Evolutionary conservation across 164 flowering plant species (phyloP), one percentile per base, ranked within the genome.

Genomic region (Protea cynaroides): DNA sequence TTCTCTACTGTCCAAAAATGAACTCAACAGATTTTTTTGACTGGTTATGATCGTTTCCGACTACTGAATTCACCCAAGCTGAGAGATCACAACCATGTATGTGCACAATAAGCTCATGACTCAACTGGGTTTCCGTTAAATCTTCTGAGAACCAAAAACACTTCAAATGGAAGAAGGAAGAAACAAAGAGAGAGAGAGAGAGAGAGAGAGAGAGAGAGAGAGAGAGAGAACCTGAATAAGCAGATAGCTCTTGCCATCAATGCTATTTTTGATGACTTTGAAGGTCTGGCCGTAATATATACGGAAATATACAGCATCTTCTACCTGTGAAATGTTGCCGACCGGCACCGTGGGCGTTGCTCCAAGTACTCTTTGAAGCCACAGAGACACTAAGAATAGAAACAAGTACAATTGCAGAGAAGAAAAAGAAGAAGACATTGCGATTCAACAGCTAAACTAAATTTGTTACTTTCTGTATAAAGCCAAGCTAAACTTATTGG

Each of bases 231-330:
- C 98, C 97, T 86, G 99, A 47, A 89, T 79, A 64, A 94, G 99
- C 74, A 94, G 95, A 63, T 94, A 94, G 75, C 91, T 94, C 69
- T 83, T 79, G 71, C 90, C 89, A 69, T 91, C 96, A 38, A 88
- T 58, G 52, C 74, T 78, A 76, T 91, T 89, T 76, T 91, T 94
- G 69, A 94, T 88, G 76, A 94, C 99, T 75, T 91, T 94, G 82
- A 94, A 94, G 73, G 84, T 72, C 81, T 86, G 93, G 1, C 99
- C 99, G 71, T 91, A 91, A 54, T 89, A 91, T 8, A 91, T 78
- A 34, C 82, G 89, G 71, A 89, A 85, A 56, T 80, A 75, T 17
- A 71, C 71, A 0, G 97, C 97, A 67, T 85, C 91, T 68, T 84
- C 93, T 6, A 81, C 89, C 74, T 72, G 74, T 6, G 96, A 87